Conservation (phyloP, 2,329 filamentous ascomycete genomes). For the Thermomyces lanuginosus region DNA sequence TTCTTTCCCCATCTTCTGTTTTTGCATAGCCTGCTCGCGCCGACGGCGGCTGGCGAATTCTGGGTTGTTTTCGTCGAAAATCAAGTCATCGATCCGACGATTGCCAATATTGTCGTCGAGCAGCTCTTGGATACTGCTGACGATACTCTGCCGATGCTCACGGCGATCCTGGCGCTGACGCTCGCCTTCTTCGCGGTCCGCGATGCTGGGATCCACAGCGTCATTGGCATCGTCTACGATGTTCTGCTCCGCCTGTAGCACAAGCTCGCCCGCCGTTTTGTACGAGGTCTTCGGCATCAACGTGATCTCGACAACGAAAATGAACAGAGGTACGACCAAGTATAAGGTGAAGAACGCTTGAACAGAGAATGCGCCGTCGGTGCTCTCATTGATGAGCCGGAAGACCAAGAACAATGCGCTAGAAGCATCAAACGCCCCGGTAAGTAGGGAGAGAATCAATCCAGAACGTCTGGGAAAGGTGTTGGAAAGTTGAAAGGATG, state of each 20-base stretch:
- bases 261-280: conserved; percentile 71
- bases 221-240: conserved; percentile 39
- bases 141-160: conserved; percentile 44
- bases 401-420: conserved; percentile 64
- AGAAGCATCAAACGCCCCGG: conserved; percentile 69
- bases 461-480: conserved; percentile 63
- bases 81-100: conserved; percentile 7
- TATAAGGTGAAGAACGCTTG: conserved; percentile 57
- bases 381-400: conserved; percentile 50
- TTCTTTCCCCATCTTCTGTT: conserved; percentile 17
- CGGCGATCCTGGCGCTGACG: conserved; percentile 39
- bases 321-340: conserved; percentile 51
- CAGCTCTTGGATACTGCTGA: conserved; percentile 56
- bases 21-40: conserved; percentile 3
- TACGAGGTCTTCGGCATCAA: conserved; percentile 63
- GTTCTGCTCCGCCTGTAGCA: conserved; percentile 49
- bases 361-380: conserved; percentile 41
- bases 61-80: conserved; percentile 7
- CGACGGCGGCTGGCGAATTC: conserved; percentile 3
- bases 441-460: conserved; percentile 62
- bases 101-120: conserved; percentile 35
- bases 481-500: conserved; percentile 71
- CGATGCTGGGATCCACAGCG: conserved; percentile 39
- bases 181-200: conserved; percentile 31
- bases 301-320: conserved; percentile 49